Percentiles rank a stretch among this genome's conserved stretches.
phyloP scores from a whole-genome alignment of 805 yeast species.

The Brettanomyces anomalus region DNA sequence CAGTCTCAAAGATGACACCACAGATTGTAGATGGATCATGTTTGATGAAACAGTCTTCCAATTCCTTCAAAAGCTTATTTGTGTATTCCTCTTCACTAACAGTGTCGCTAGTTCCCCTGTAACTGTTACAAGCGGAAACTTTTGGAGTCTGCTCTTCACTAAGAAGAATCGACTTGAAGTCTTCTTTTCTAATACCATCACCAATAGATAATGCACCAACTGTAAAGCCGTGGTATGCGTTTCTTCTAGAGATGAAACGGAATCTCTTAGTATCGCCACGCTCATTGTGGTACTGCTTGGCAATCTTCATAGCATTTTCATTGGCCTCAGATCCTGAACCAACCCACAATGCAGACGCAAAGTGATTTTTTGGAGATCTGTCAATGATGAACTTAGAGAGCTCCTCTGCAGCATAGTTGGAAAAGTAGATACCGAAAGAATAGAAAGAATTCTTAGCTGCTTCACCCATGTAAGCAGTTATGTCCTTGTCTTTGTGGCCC shows the following conservation, averaged over 20 bases:
- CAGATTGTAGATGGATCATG: constrained; percentile 35
- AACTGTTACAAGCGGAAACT: constrained; percentile 19
- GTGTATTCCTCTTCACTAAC: constrained; percentile 29
- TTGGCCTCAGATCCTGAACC: constrained; percentile 77
- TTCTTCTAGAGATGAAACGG: constrained; percentile 34
- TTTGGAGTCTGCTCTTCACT: constrained; percentile 20
- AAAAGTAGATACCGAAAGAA: constrained; percentile 26
- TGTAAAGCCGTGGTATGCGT: constrained; percentile 43
- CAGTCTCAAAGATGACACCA: constrained; percentile 34
- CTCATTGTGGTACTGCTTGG: constrained; percentile 39
- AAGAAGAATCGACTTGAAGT: constrained; percentile 22
- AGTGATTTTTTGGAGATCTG: constrained; percentile 30
- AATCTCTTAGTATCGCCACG: constrained; percentile 31
- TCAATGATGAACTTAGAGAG: constrained; percentile 35
- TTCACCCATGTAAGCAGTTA: constrained; percentile 29
- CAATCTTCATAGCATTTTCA: constrained; percentile 71
- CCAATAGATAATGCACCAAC: constrained; percentile 37
- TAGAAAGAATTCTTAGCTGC: constrained; percentile 30
- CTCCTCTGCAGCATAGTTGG: constrained; percentile 33
- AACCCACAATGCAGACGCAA: constrained; percentile 36
- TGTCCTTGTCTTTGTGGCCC: constrained; percentile 35
- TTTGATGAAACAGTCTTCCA: constrained; percentile 31
- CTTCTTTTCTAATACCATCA: constrained; percentile 27
- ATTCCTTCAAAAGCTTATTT: constrained; percentile 26
- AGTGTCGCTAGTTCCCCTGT: constrained; percentile 11